A percentile compares a stretch with the other conserved stretches of the same genome.
Evolutionary conservation across 345 rosid species (phyloP).

Genomic region (Triadica sebifera): DNA sequence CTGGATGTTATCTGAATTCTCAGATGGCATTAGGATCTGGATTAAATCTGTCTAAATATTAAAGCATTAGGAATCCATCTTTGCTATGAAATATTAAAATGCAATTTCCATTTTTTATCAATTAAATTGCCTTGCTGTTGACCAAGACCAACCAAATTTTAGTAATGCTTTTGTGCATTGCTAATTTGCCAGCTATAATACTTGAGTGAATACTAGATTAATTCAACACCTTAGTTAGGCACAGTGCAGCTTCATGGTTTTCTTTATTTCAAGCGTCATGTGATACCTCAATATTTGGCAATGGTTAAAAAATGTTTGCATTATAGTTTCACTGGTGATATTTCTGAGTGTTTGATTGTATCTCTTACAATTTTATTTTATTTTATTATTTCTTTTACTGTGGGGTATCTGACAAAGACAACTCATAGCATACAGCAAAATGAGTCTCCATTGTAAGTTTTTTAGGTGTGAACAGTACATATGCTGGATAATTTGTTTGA

Average conservation of each 20-base stretch:
- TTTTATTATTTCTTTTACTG: background rate
- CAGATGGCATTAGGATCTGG: background rate
- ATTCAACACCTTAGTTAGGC: background rate
- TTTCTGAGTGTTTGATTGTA: too few relatives aligned
- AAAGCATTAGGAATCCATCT: background rate
- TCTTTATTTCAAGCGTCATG: background rate
- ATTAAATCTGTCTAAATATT: background rate
- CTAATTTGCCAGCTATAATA: background rate
- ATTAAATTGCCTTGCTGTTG: background rate
- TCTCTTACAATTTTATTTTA: too few relatives aligned
- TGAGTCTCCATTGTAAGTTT: background rate
- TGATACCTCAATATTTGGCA: background rate
- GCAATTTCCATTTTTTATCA: background rate
- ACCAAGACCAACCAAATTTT: background rate
- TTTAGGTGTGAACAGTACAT: background rate
- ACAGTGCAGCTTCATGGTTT: background rate
- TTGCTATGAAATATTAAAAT: background rate
- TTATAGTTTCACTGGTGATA: background rate
- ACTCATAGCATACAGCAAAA: background rate
- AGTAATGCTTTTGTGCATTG: background rate
- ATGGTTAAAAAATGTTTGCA: background rate
- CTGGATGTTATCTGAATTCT: background rate
- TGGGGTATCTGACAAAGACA: background rate
- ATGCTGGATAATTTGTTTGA: background rate
- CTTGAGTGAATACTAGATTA: background rate